Evolutionary conservation across 306 rosid genomes (phyloP), one percentile per base, ranked within the genome.

Genomic region (Hippophae tibetana): DNA sequence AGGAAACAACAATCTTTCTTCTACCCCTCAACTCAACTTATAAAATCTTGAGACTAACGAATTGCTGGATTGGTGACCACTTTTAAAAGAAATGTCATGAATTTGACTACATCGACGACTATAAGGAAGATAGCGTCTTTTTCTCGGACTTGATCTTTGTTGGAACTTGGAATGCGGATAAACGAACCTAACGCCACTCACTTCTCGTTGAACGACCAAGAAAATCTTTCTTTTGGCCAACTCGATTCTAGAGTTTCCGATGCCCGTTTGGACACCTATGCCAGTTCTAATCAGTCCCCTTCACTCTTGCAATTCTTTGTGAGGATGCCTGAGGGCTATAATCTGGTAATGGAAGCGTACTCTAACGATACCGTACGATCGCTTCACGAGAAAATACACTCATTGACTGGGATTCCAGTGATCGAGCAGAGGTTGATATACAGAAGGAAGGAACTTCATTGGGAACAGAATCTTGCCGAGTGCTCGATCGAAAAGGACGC

Each of bases 401-500:
- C 42, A 2, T 47, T 63, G 18, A 74, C 82, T 0, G 72, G 84
- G 3, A 76, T 89, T 54, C 97, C 92, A 1, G 45, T 70, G 38
- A 13, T 5, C 23, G 78, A 79, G 63, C 89, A 71, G 68, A 68
- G 97, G 18, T 60, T 89, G 25, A 78, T 84, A 6, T 78, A 86
- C 56, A 42, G 77, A 4, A 84, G 89, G 7, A 86, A 70, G 59
- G 86, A 84, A 68, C 95, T 89, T 18, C 86, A 66, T 63, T 47
- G 42, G 70, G 83, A 84, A 27, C 74, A 79, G 57, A 72, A 74
- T 2, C 81, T 89, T 1, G 67, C 55, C 5, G 84, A 86, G 38
- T 89, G 95, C 61, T 65, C 72, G 3, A 69, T 89, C 9, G 66
- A 89, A 50, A 84, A 84, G 51, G 90, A 89, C 64, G 82, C 81